Base-by-base conservation (phyloP, 2,329 filamentous ascomycete species). In the Fusarium nisikadoi region DNA sequence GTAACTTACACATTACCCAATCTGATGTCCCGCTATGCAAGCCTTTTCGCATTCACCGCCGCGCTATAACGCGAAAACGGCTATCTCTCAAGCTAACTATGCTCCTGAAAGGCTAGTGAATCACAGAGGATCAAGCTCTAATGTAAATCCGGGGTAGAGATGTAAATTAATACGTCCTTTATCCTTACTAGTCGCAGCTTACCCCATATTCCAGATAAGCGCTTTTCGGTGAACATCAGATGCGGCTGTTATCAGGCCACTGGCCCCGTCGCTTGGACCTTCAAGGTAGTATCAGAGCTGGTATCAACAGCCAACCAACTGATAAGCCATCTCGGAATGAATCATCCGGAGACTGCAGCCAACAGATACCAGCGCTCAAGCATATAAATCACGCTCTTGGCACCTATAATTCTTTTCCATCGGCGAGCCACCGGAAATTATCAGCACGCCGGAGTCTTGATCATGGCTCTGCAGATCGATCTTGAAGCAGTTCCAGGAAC, bases 341-440 rank as follows among this genome's bases (percentile, higher is more conserved):
- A n/a, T 2, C 13, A 1, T 36, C 49, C 23, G 49, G 49, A 25
- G 1, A 20, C 23, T 33, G 31, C 47, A 27, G 3, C 23, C 17
- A 36, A 14, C 11, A 14, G 1, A 14, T 7, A 23, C 8, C 16
- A 8, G 2, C 2, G 6, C n/a, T 1, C 0, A 6, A 50, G n/a
- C 9, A 50, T 36, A 36, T 20, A 27, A 52, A 52, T 3, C 9
- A 11, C 17, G 12, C 12, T 20, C 13, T 20, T 27, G 17, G 31
- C 47, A 11, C 31, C 14, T n/a, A 12, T 3, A 12, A 3, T 31
- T 17, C 5, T 6, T 5, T 35, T 13, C 4, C 9, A 23, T 23
- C 11, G 14, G 6, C 7, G 10, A 14, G 16, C 4, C n/a, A 9
- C 3, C 8, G 9, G 2, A 19, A 17, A 20, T 8, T 6, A 7